Evolutionary conservation across 805 yeast species (phyloP), one percentile per base, ranked within the genome.

Genomic region (Teunomyces kruisii): DNA sequence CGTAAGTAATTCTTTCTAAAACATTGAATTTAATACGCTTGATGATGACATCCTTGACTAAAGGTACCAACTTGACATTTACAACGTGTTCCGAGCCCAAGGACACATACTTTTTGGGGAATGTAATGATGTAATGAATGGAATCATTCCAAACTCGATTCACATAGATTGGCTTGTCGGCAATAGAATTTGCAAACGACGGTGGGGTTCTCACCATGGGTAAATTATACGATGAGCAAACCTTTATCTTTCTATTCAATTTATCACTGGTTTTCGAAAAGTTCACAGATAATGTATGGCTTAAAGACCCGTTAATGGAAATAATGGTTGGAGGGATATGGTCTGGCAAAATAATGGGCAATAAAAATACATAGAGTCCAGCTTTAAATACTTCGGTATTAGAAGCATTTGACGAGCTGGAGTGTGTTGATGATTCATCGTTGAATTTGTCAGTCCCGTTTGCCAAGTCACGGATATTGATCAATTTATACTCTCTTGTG

Each of bases 161-260:
- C 29, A 87, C 88, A 59, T 83, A 86, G 13, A 87, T 78, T 0
- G 95, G 89, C 57, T 85, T 87, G 57, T 86, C 84, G 5, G 80
- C 70, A 6, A 79, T 76, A 3, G 81, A 75, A 29, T 78, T 74
- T 2, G 82, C 81, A 58, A 76, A 74, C 4, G 80, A 75, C 0
- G 84, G 84, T 1, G 83, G 83, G 1, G 79, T 65, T 43, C 83
- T 61, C 7, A 78, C 75, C 63, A 75, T 72, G 2, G 83, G 82
- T 28, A 79, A 55, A 33, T 67, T 57, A 48, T 59, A 69, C 27
- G 40, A 40, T 2, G 67, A 62, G 27, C 59, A 55, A 4, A 61
- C 57, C 43, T 64, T 73, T 14, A 66, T 59, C 44, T 67, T 67
- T 10, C 76, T 50, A 48, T 55, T 64, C 36, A 68, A 52, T 48